These are phyloP conservation scores for Fusarium sp. DNA, from an alignment of 2,329 filamentous ascomycete genomes.

Conservation along the genomic window DNA sequence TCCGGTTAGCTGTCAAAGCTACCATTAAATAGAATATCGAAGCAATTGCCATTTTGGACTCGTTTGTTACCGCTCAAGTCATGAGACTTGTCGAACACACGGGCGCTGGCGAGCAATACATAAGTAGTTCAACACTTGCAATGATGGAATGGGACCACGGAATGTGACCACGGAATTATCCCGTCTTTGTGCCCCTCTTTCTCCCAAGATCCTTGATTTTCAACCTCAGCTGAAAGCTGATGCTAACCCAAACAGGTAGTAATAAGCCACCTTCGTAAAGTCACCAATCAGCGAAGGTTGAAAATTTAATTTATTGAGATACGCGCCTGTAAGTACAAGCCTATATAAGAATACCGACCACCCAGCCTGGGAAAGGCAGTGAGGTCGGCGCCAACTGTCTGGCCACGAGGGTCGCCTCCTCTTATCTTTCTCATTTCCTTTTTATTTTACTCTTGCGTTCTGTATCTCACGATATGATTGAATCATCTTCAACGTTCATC, in stretches of 20 bases:
- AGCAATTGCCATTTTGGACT: no score
- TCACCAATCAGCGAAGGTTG: not conserved
- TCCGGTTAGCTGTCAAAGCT: no score
- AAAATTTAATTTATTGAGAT: not conserved
- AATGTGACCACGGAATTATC: not conserved
- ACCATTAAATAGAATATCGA: no score
- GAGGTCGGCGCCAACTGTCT: not conserved
- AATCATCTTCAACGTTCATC: conserved; percentile 9
- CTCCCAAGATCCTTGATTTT: not conserved
- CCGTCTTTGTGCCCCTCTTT: not conserved
- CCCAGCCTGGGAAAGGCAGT: not conserved
- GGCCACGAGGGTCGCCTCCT: not conserved
- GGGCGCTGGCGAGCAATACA: no score
- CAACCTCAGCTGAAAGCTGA: not conserved
- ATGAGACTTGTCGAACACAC: no score
- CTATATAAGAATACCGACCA: not conserved
- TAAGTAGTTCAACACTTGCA: no score
- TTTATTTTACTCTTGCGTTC: no score
- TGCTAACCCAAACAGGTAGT: not conserved
- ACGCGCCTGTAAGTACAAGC: not conserved
- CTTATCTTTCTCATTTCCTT: not conserved
- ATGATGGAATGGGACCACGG: not conserved
- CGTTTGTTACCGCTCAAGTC: no score
- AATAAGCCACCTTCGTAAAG: not conserved
- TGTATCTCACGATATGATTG: conserved; percentile 13